phyloP scores from a whole-genome alignment of 345 rosid species.

The Eutrema yunnanense region DNA sequence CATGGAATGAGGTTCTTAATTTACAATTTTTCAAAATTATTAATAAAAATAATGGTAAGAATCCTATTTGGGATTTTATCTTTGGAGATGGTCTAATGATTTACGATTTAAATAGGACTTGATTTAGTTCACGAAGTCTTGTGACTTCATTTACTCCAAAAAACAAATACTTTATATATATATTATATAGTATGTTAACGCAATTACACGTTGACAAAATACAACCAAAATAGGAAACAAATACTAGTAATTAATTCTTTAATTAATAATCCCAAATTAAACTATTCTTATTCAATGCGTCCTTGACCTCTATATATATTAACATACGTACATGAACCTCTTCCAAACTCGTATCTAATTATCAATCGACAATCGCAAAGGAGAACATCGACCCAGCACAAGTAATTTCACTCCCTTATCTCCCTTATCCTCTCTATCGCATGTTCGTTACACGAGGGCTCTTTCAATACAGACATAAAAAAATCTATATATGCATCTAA shows the following conservation, averaged over 20 bases:
- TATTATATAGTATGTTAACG: background rate
- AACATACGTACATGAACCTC: background rate
- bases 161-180: no score
- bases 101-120: no score
- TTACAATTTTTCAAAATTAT: no score
- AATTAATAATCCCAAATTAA: background rate
- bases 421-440: background rate
- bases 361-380: background rate
- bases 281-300: background rate
- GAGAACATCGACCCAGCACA: background rate
- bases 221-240: background rate
- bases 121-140: background rate
- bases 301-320: slow-evolving; percentile 11
- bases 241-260: background rate
- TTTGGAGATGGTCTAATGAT: no score
- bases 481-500: background rate
- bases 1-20: no score
- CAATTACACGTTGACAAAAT: background rate
- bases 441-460: background rate
- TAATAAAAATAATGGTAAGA: no score
- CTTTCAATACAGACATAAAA: background rate
- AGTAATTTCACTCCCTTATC: background rate
- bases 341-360: background rate
- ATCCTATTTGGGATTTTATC: no score
- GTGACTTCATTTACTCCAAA: background rate